Conservation (phyloP, 2,329 filamentous ascomycete species). For the Bipolaris zeicola region DNA sequence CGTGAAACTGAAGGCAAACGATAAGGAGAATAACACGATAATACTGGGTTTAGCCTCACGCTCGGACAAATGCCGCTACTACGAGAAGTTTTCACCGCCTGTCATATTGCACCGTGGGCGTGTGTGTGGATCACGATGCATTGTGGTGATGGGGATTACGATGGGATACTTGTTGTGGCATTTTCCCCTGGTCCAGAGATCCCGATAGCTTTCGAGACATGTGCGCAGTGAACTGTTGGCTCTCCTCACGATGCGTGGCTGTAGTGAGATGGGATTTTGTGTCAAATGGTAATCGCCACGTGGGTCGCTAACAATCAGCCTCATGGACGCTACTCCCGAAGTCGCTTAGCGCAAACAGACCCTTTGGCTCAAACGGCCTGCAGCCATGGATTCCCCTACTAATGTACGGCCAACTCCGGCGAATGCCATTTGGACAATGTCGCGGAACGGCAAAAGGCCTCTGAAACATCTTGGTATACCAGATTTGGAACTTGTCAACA, state of each 20-base stretch:
- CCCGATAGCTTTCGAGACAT: background rate
- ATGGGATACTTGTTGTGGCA: background rate
- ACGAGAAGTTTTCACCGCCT: slow-evolving; percentile 42
- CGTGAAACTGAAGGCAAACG: slow-evolving; percentile 8
- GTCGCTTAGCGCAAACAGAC: background rate
- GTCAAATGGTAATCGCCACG: slow-evolving; percentile 17
- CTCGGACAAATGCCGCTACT: slow-evolving; percentile 32
- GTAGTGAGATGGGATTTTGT: background rate
- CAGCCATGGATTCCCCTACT: background rate
- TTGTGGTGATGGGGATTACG: background rate
- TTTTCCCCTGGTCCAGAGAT: no score
- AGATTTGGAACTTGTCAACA: slow-evolving; percentile 15
- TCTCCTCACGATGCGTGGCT: background rate
- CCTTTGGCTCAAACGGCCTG: background rate
- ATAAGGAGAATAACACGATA: slow-evolving; percentile 24
- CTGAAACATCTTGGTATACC: slow-evolving; percentile 24
- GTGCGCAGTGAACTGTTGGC: background rate
- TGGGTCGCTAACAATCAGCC: slow-evolving; percentile 16
- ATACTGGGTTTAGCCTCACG: slow-evolving; percentile 35
- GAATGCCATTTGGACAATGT: background rate
- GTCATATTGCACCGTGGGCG: slow-evolving; percentile 32
- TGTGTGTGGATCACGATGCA: slow-evolving; percentile 7
- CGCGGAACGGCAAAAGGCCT: slow-evolving; percentile 1
- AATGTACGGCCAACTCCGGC: slow-evolving; percentile 6
- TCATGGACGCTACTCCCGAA: slow-evolving; percentile 8